These are phyloP conservation scores for Heimioporus punctisporus DNA, from an alignment of 1,284 basidiomycete species.

Conservation along the genomic window DNA sequence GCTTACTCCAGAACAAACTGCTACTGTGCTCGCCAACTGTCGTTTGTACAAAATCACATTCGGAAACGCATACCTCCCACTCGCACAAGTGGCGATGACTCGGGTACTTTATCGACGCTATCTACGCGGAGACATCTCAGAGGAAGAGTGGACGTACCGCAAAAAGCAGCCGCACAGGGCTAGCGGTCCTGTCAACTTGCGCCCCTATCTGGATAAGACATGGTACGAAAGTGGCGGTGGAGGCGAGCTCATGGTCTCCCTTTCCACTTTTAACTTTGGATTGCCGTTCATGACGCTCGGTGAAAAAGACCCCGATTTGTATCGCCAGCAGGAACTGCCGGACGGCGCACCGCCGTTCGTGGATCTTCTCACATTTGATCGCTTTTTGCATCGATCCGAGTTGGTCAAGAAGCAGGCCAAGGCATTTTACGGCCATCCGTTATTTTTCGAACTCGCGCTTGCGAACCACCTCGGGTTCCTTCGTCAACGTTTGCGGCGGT, in stretches of 20 bases:
- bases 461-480: constrained; percentile 12
- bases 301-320: not conserved
- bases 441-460: constrained; percentile 48
- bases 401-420: constrained; percentile 40
- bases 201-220: constrained; percentile 49
- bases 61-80: not conserved
- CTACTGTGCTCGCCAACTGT: not conserved
- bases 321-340: too few species aligned
- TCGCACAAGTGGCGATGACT: constrained; percentile 5
- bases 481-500: not conserved
- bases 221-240: constrained; percentile 39
- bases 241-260: constrained; percentile 40
- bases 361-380: not conserved
- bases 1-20: not conserved
- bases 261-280: constrained; percentile 45
- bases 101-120: constrained; percentile 7
- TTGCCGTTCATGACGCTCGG: constrained; percentile 4
- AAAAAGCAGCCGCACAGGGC: not conserved
- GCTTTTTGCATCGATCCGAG: not conserved
- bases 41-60: not conserved
- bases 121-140: constrained; percentile 2
- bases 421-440: constrained; percentile 42
- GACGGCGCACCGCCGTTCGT: too few species aligned
- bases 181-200: constrained; percentile 48
- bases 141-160: constrained; percentile 1